phyloP scores from a whole-genome alignment of 1,139 yeast species.

The Kurtzmaniella quercitrusa region DNA sequence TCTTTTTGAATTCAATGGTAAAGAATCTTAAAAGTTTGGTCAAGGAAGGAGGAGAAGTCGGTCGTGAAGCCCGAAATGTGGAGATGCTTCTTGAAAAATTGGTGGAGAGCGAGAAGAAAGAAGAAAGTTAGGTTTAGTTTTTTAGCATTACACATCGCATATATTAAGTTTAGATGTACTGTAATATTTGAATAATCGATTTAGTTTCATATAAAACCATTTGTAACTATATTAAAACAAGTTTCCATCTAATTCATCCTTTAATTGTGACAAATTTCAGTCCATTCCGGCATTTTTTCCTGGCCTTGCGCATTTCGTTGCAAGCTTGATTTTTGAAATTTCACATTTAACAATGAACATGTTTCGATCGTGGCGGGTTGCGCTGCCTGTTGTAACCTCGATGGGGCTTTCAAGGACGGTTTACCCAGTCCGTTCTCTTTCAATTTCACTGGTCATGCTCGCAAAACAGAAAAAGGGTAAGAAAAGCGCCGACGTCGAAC shows the following conservation, averaged over 20 bases:
- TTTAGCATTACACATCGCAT: too few relatives aligned
- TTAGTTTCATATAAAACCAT: too few relatives aligned
- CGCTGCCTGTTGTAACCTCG: background rate
- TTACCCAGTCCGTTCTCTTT: background rate
- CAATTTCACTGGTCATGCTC: background rate
- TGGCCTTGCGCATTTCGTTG: too few relatives aligned
- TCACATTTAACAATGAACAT: background rate
- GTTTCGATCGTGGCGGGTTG: background rate
- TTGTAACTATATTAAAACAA: too few relatives aligned
- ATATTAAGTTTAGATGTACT: too few relatives aligned
- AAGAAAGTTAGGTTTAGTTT: background rate
- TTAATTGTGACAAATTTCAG: too few relatives aligned
- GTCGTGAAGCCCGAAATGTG: slow-evolving; percentile 50
- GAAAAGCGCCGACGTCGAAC: slow-evolving; percentile 13
- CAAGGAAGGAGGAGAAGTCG: slow-evolving; percentile 76
- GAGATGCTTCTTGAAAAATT: slow-evolving; percentile 17
- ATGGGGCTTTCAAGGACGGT: background rate
- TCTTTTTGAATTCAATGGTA: slow-evolving; percentile 46
- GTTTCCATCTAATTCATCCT: too few relatives aligned
- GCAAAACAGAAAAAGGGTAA: slow-evolving; percentile 10
- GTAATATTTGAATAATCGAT: too few relatives aligned
- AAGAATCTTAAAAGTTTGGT: slow-evolving; percentile 50
- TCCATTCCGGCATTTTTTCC: too few relatives aligned
- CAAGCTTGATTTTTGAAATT: too few relatives aligned
- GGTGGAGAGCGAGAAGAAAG: slow-evolving; percentile 4